Evolutionary conservation across 2,329 filamentous ascomycete species (phyloP), one percentile per base, ranked within the genome.

Genomic region (Aschersonia sp.): DNA sequence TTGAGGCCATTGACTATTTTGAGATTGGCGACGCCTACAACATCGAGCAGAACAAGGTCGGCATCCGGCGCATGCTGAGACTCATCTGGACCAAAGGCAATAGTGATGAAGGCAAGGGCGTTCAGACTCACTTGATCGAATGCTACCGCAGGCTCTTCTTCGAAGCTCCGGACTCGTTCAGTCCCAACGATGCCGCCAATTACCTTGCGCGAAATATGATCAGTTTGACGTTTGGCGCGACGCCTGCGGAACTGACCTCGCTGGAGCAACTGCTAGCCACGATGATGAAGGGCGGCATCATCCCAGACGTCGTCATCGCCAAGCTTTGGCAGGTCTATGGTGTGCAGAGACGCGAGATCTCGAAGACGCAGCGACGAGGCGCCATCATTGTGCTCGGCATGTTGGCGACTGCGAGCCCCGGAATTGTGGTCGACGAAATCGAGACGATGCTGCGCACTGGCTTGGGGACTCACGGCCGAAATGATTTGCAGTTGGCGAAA

Each of bases 41-140:
- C 63, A 83, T 98, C 50, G 86, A 96, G 63, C 87, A 92, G 55
- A 88, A 94, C 60, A 89, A 94, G 63, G 69, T 83, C 40, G 92
- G 94, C 49, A 97, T 98, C 58, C 79, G 90, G 50, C 83, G 88
- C 49, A 98, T 98, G 92, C 74, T 98, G 53, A 83, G 90, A 47
- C 73, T 98, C 22, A 98, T 98, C 63, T 98, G 92, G 92, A 98
- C 92, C 53, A 98, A 98, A 68, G 90, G 92, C 56, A 98, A 97
- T 67, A 97, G 88, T 57, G 92, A 98, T 58, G 94, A 98, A 71
- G 92, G 94, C 57, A 98, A 97, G 68, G 92, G 92, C 48, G 89
- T 98, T 2, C 94, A 98, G 62, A 86, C 85, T 2, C 92, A 98
- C 64, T 74, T 98, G 32, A 95, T 98, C 54, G 92, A 98, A 56